A percentile compares a stretch with the other conserved stretches of the same genome.
Evolutionary conservation across 2,329 filamentous ascomycete genomes (phyloP).

Genomic region (Seiridium unicorne): DNA sequence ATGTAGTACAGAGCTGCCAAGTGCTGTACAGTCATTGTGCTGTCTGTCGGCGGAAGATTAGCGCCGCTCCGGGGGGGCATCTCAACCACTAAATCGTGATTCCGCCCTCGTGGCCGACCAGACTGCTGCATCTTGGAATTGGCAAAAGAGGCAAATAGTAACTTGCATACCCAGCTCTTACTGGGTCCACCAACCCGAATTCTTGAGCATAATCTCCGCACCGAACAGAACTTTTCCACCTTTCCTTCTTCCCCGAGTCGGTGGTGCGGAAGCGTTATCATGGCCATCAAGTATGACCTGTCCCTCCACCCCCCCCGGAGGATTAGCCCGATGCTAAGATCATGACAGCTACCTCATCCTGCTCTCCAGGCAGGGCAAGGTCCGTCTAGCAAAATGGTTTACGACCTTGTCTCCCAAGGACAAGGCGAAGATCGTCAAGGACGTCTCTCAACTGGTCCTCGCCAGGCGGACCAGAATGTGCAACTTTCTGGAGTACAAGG

Average conservation of each 20-base stretch:
- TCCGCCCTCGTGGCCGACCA: conserved; percentile 1
- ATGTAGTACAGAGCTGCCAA: neutral
- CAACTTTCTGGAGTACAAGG: conserved; percentile 99
- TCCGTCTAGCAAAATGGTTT: conserved; percentile 99
- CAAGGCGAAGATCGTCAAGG: conserved; percentile 99
- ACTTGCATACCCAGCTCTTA: neutral
- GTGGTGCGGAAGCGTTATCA: conserved; percentile 32
- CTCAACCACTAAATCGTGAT: neutral
- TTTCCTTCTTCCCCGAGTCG: conserved; percentile 13
- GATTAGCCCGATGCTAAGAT: conserved; percentile 17
- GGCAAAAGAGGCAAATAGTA: neutral
- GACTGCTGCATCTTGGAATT: neutral
- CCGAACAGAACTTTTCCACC: conserved; percentile 11
- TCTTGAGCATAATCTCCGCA: neutral
- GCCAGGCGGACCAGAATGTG: conserved; percentile 97
- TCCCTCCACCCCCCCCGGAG: neutral
- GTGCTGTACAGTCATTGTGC: neutral
- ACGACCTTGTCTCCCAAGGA: conserved; percentile 95
- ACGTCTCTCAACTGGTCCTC: conserved; percentile 96
- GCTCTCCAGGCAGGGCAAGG: conserved; percentile 97
- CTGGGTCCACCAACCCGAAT: neutral
- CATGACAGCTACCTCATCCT: conserved; percentile 85
- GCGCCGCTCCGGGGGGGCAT: conserved; percentile 2
- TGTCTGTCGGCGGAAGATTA: neutral
- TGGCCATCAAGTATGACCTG: conserved; percentile 51